Conservation (phyloP, 2,329 filamentous ascomycete genomes). For the Microdochium bolleyi region DNA sequence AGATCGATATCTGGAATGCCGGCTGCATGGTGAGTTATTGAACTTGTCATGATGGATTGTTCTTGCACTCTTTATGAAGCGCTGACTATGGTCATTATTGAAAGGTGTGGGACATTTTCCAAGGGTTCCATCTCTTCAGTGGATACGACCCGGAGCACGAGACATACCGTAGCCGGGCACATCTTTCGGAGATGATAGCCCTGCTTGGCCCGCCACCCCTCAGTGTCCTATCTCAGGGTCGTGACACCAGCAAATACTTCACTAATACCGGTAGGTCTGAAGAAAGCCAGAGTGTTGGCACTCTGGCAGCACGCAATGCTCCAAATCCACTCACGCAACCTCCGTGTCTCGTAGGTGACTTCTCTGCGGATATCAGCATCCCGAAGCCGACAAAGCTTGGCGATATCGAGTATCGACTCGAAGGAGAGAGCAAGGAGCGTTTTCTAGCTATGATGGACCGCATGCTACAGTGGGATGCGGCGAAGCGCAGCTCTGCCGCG, state of each 20-base stretch:
- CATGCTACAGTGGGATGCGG: constrained; percentile 29
- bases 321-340: neutral
- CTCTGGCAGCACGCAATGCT: no score
- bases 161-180: constrained; percentile 31
- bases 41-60: no score
- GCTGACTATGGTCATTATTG: no score
- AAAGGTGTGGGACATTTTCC: constrained; percentile 40
- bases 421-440: constrained; percentile 16
- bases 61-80: no score
- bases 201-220: constrained; percentile 34
- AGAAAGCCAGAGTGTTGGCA: no score
- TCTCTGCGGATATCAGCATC: constrained; percentile 12
- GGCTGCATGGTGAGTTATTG: constrained; percentile 36
- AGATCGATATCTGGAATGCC: constrained; percentile 43
- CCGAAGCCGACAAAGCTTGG: constrained; percentile 19
- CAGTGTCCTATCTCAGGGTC: constrained; percentile 21
- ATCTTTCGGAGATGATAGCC: constrained; percentile 38
- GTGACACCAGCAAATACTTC: constrained; percentile 27
- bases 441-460: constrained; percentile 26
- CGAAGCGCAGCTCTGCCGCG: constrained; percentile 18
- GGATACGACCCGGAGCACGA: constrained; percentile 27
- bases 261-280: constrained; percentile 23
- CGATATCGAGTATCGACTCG: constrained; percentile 24
- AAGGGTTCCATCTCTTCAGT: constrained; percentile 34
- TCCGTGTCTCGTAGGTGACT: no score